Evolutionary conservation across 768 basidiomycete species (phyloP), one percentile per base, ranked within the genome.

Genomic region (Auricularia heimuer): DNA sequence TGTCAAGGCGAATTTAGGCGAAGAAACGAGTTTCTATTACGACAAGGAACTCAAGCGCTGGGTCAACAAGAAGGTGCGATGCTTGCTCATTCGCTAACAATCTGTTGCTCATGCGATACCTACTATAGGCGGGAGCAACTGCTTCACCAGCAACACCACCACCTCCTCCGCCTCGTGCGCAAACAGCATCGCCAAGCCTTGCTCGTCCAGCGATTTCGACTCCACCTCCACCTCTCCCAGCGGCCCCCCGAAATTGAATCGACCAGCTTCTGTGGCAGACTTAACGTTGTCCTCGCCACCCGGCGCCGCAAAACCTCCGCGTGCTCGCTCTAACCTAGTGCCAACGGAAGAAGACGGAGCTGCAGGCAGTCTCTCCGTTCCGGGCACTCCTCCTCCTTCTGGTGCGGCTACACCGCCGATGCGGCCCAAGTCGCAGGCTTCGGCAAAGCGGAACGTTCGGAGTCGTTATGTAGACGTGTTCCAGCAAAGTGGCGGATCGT

Each of bases 21-120:
- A 98, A 69, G 86, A 94, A 72, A 93, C 78, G 34, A 79, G 86
- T 34, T 96, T 98, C 78, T 89, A 92, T 71, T 99, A 91, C 73
- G 97, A 99, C 72, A 87, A 90, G 70, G 94, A 97, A n/a, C 82
- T 88, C 66, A 94, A 95, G 74, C 85, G 89, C 67, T 99, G 97
- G 97, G 87, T 99, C 34, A 94, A 97, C 74, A 95, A 90, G 76
- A 94, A 89, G 78, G 94, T 92, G 66, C 73, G 74, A 69, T 45
- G 12, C n/a, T 42, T 51, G 29, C 33, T 29, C 42, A 21, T 56
- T 34, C 16, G 16, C 33, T n/a, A 44, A 24, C 21, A 16, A 76
- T 67, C 4, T 29, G 8, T 24, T 62, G 65, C 63, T 65, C 35
- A 62, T 56, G 21, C 8, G 58, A 47, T 29, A 42, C 37, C 29